phyloP scores from a whole-genome alignment of 768 basidiomycete genomes.

The Antrodiella citrinella region DNA sequence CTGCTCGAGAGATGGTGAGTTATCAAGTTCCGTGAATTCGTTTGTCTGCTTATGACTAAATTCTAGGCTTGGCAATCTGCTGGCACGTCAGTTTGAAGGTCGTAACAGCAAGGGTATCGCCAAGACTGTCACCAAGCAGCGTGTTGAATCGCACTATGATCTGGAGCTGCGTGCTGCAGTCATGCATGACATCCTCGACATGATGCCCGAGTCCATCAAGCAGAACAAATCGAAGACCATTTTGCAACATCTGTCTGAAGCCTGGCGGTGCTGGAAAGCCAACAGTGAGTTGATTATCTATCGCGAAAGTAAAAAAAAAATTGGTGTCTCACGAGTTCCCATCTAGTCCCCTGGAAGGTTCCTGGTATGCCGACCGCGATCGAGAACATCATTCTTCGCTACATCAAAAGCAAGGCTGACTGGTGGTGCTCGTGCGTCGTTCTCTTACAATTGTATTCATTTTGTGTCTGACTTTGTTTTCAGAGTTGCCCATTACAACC shows the following conservation, averaged over 20 bases:
- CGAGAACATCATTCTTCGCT: constrained; percentile 97
- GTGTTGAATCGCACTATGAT: constrained; percentile 98
- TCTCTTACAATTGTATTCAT: neutral
- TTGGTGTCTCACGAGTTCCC: neutral
- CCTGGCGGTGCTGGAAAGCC: constrained; percentile 97
- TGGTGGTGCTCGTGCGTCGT: constrained; percentile 88
- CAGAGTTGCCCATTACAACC: constrained; percentile 94
- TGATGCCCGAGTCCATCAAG: constrained; percentile 99
- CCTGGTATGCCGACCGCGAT: constrained; percentile 99
- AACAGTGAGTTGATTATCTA: constrained; percentile 48
- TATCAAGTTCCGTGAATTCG: neutral
- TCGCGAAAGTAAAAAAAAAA: too few species aligned
- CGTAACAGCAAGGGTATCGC: constrained; percentile 94
- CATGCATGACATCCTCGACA: constrained; percentile 99
- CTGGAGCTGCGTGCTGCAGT: constrained; percentile 95
- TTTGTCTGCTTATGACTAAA: neutral
- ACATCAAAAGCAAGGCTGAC: constrained; percentile 99
- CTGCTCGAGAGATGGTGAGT: constrained; percentile 87
- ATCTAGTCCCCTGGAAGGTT: constrained; percentile 95
- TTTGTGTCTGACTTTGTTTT: neutral
- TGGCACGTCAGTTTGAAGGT: constrained; percentile 98
- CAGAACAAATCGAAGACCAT: constrained; percentile 99
- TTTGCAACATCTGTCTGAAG: constrained; percentile 94
- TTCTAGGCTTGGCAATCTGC: constrained; percentile 79
- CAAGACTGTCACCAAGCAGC: constrained; percentile 98